Evolutionary conservation across 345 rosid genomes (phyloP).

Genomic region (Trapa bicornis): DNA sequence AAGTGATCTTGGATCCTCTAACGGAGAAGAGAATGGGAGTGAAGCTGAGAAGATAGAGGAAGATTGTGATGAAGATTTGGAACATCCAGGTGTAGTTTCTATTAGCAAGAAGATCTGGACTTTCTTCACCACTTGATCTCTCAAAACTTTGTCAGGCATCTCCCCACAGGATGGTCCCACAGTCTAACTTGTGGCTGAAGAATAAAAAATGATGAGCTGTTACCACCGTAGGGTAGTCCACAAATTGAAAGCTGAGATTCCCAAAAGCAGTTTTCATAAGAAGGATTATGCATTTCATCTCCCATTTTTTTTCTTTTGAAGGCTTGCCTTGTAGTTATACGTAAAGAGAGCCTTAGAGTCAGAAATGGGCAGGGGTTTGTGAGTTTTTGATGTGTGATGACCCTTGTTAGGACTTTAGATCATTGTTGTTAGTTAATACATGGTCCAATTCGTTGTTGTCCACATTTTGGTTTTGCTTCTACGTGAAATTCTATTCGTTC

Average conservation of each 20-base stretch:
- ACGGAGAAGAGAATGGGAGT: slow-evolving; percentile 33
- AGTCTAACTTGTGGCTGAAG: not conserved
- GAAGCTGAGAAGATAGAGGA: slow-evolving; percentile 31
- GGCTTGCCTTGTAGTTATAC: not conserved
- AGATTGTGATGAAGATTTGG: slow-evolving; percentile 36
- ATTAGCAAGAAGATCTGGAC: slow-evolving; percentile 75
- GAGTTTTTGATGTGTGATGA: not conserved
- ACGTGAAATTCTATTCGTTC: not conserved
- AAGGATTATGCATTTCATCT: not conserved
- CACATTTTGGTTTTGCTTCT: not conserved
- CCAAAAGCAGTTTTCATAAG: not conserved
- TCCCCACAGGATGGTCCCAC: not conserved
- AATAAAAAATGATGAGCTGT: not conserved
- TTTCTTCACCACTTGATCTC: slow-evolving; percentile 54
- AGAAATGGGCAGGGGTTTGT: not conserved
- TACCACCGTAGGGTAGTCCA: not conserved
- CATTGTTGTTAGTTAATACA: not conserved
- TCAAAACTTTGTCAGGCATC: not conserved
- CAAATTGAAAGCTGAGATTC: not conserved
- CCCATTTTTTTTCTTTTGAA: not conserved
- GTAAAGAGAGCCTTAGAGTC: not conserved
- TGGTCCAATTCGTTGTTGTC: not conserved
- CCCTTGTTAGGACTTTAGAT: not conserved
- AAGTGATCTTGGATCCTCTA: slow-evolving; percentile 20
- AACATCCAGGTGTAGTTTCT: slow-evolving; percentile 51